Conservation (phyloP, 2,329 filamentous ascomycete genomes). For the Ilyonectria destructans region DNA sequence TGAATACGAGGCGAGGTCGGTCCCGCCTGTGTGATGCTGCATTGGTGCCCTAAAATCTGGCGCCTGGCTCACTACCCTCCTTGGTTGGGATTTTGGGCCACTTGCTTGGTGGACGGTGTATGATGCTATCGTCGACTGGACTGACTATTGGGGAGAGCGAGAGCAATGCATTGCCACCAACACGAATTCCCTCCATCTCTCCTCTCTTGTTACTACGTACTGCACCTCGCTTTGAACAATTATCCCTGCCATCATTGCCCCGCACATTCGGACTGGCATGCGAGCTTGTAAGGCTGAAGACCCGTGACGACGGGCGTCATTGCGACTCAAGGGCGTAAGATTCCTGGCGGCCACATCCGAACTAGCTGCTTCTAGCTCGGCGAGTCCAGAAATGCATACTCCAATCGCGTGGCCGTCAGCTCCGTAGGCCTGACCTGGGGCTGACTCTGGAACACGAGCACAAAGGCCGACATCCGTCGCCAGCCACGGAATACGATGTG, state of each 20-base stretch:
- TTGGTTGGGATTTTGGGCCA: too few relatives aligned
- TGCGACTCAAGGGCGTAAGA: background rate
- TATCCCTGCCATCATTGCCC: background rate
- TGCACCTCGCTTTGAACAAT: too few relatives aligned
- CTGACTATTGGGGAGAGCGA: too few relatives aligned
- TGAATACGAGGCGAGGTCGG: background rate
- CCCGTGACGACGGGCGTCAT: background rate
- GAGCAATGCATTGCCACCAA: too few relatives aligned
- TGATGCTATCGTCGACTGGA: too few relatives aligned
- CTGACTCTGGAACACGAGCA: background rate
- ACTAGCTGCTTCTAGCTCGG: background rate
- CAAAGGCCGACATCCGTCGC: background rate
- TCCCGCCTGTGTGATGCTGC: background rate
- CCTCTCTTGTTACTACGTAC: too few relatives aligned
- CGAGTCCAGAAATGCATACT: background rate
- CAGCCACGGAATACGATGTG: background rate
- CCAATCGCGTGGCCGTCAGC: constrained; percentile 1
- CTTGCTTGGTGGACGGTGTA: too few relatives aligned
- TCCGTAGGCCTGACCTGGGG: background rate
- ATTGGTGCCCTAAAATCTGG: too few relatives aligned
- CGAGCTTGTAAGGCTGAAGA: background rate
- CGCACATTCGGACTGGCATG: background rate
- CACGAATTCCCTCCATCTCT: too few relatives aligned
- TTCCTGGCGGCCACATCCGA: background rate
- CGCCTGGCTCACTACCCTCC: too few relatives aligned